Base-by-base conservation (phyloP, 1,284 basidiomycete genomes). In the Marasmius tenuissimus region DNA sequence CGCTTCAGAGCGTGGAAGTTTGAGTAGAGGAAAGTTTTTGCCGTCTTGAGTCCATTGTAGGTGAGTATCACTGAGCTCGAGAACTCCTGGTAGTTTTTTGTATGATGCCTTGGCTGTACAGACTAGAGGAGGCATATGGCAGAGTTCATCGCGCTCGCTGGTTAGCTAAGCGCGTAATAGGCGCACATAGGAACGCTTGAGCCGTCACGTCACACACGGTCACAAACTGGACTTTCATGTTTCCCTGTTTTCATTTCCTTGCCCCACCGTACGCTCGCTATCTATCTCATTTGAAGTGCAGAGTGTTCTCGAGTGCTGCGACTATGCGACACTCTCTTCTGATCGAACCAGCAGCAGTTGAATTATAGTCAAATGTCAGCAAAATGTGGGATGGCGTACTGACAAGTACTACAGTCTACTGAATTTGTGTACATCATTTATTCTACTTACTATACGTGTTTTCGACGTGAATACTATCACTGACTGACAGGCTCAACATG, bases 1-100 rank as follows among this genome's bases (percentile, higher is more conserved):
- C 47, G 85, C 82, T 60, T 90, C 85, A 63, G 78, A 67, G 68
- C 85, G 76, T 11, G 84, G 76, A 35, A 94, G 82, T 70, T 85
- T 81, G 37, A 92, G 81, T 12, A 82, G 78, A 6, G 87, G 84
- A 0, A 76, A 75, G 50, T 80, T 81, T 73, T 85, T 87, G 60
- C 85, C 87, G 64, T 87, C 84, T 69, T 86, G 87, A 1, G 86
- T 86, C 89, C 89, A 93, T 80, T 86, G 84, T 0, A 94, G 79
- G 68, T 86, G 81, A 2, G 81, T 75, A 66, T 82, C 81, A 3
- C 84, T 88, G 71, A 94, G 85, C 70, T 89, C 83, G 64, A 94
- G 83, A 63, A 84, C 75, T 64, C 92, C 92, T 34, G 81, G 71
- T 62, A 82, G 73, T 78, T 94, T 94, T 78, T 93, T 94, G 84